Base-by-base conservation (phyloP, 1,284 basidiomycete species). In the Hymenochaete sp. region DNA sequence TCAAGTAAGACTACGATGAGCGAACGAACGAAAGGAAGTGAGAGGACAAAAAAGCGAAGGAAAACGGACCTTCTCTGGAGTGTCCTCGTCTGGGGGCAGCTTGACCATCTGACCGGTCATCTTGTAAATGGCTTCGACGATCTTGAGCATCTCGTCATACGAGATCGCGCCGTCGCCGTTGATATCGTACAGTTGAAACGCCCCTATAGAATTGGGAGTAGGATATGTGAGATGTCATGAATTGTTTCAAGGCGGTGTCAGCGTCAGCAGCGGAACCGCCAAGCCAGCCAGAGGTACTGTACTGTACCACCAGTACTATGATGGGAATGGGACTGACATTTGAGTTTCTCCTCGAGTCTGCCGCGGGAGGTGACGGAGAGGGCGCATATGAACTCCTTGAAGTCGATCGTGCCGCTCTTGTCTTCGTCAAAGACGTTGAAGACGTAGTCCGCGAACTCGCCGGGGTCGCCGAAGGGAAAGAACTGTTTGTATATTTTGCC, bases 91-190 rank as follows among this genome's bases (percentile, higher is more conserved):
- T 40, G 83, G 74, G 13, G 96, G 95, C 21, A 98, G 77, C 63
- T 93, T 95, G 57, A 98, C 95, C 93, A 98, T 98, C 64, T 96
- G 87, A 10, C 96, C 95, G 3, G 93, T 95, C 93, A 96, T 96
- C 76, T 95, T 95, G 74, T 97, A 97, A 68, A 97, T 97, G 44
- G 89, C 84, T 57, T 84, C 78, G 4, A 97, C 93, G 59, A 97
- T 96, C 69, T 90, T 82, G 35, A 97, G 81, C 92, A 99, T 99
- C 68, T 99, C 96, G 57, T 95, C 85, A 64, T 97, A 96, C 35
- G 93, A 95, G 67, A 98, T 97, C 57, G 76, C 86, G 2, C 93
- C 95, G 60, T 98, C 93, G 54, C 89, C 90, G 68, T 99, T 91
- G 59, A 98, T 98, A 62, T 99, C 96, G 65, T 99, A 99, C 38